Evolutionary conservation across 805 yeast species (phyloP), one percentile per base, ranked within the genome.

Genomic region (Yarrowia bubula): DNA sequence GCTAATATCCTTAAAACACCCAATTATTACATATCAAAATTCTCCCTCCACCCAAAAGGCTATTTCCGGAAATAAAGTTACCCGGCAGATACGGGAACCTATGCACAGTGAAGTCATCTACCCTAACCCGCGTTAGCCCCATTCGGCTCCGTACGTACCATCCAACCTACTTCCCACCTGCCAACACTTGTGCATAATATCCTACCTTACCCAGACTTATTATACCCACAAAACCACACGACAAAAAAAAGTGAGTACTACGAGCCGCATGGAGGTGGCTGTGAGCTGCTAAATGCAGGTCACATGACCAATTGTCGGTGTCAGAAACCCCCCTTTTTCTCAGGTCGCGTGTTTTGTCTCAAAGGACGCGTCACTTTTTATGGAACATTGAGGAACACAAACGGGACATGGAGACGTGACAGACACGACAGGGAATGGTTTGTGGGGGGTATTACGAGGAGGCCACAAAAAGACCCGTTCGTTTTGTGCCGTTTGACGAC

Each of bases 161-260:
- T 50, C 57, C 31, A 50, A 50, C 57, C 57, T 37, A 50, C 42
- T 48, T 48, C 39, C 39, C 32, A 50, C 42, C 57, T 50, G 57
- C 57, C 57, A 50, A 50, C 57, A 50, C 57, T 42, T 3, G 41
- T 50, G 57, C 57, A 50, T 50, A 50, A 50, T 48, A 48, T 48
- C 53, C 53, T 38, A 47, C 53, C 53, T 33, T 22, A 22, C 28
- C 3, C 33, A 14, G 15, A 33, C 42, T 35, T 50, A 50, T 22
- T 37, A 35, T 37, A 32, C 37, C 22, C 55, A 50, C 42, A 50
- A 17, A 33, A 15, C 53, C 15, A 47, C 22, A 35, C 38, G 10
- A 10, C 13, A 35, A 35, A 46, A 33, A 33, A 48, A 32, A 48
- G 53, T 48, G 53, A 48, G 53, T 48, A 33, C 18, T 14, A 9